These are phyloP conservation scores for Mucor sp. DNA, from an alignment of 371 early-diverging fungal genomes.

Conservation along the genomic window DNA sequence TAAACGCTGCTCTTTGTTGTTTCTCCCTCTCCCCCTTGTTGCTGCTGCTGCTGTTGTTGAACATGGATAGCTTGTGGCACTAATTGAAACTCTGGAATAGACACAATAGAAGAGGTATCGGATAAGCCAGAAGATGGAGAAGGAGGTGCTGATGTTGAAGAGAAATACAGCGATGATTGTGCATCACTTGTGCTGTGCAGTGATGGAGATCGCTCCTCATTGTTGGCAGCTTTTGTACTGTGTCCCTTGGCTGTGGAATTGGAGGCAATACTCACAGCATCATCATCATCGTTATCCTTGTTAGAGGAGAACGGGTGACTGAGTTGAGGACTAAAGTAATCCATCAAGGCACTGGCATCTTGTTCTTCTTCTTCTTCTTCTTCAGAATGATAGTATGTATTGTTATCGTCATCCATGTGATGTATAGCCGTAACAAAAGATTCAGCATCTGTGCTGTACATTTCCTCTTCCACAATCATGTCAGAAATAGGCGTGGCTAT, in stretches of 20 bases:
- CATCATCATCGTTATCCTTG: neutral
- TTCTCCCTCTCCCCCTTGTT: no score
- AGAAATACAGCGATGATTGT: conserved; percentile 16
- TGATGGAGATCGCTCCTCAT: neutral
- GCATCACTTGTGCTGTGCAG: conserved; percentile 14
- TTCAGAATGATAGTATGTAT: conserved; percentile 36
- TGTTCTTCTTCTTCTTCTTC: conserved; percentile 54
- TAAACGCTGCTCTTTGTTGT: no score
- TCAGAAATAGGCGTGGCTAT: neutral
- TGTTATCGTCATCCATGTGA: conserved; percentile 46
- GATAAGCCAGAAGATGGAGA: conserved; percentile 7
- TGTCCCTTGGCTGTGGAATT: conserved; percentile 13
- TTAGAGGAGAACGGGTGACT: no score
- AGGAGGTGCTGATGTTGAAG: conserved; percentile 8
- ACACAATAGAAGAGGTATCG: conserved; percentile 13
- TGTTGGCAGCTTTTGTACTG: neutral
- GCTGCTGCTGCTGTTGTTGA: neutral
- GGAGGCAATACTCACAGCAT: conserved; percentile 12
- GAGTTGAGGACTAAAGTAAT: neutral
- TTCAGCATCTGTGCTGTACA: conserved; percentile 74
- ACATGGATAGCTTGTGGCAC: neutral
- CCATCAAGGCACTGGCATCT: conserved; percentile 15
- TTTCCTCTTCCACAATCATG: conserved; percentile 56
- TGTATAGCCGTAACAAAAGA: conserved; percentile 62
- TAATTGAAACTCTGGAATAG: conserved; percentile 15